Evolutionary conservation across 2,329 filamentous ascomycete genomes (phyloP).

Genomic region (Beauveria bassiana): DNA sequence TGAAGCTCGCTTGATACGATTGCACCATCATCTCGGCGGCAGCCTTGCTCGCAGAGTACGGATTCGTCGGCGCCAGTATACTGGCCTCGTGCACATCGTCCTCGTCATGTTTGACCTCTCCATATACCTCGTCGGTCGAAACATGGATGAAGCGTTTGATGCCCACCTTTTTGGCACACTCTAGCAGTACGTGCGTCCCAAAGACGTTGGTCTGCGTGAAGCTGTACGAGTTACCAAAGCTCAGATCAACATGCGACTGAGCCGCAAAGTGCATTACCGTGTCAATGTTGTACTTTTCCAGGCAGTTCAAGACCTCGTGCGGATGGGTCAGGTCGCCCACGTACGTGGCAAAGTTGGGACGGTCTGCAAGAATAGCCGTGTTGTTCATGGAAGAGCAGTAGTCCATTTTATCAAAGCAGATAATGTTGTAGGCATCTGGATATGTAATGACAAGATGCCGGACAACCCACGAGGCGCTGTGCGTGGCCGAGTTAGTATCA

Average conservation of each 20-base stretch:
- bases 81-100: constrained; percentile 67
- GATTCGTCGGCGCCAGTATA: constrained; percentile 71
- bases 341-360: constrained; percentile 69
- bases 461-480: constrained; percentile 73
- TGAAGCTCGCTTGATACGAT: constrained; percentile 79
- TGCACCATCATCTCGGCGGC: constrained; percentile 81
- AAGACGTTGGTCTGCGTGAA: constrained; percentile 79
- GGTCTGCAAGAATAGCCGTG: constrained; percentile 58
- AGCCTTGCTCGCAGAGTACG: constrained; percentile 73
- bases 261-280: constrained; percentile 79
- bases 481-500: constrained; percentile 10
- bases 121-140: constrained; percentile 80
- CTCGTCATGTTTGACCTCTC: constrained; percentile 65
- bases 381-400: constrained; percentile 79
- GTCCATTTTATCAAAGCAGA: constrained; percentile 80
- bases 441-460: constrained; percentile 71
- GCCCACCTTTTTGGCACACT: constrained; percentile 64
- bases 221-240: constrained; percentile 73
- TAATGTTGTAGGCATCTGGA: constrained; percentile 64
- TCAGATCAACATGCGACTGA: constrained; percentile 77
- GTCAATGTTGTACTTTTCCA: constrained; percentile 66
- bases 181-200: constrained; percentile 74
- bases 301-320: constrained; percentile 59
- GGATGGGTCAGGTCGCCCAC: constrained; percentile 71
- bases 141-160: constrained; percentile 73